Evolutionary conservation across 495 filamentous ascomycete species (phyloP), one percentile per base, ranked within the genome.

Genomic region (Podospora fimiseda): DNA sequence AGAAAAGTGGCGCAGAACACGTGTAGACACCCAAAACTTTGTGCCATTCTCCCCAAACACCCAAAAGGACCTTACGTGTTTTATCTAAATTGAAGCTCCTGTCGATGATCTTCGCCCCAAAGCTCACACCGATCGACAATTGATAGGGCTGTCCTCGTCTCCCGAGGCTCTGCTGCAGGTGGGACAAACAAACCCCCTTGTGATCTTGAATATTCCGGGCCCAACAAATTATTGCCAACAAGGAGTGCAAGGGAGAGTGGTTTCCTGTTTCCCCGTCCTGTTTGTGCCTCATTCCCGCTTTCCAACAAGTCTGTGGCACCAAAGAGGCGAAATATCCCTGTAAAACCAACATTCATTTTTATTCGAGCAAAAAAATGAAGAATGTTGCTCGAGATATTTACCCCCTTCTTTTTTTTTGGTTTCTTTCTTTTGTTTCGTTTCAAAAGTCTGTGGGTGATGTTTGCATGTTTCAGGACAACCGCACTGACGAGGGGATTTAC

Each of bases 341-440:
- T n/a, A n/a, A n/a, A n/a, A 33, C 27, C 27, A 33, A 33, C 27
- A 33, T 6, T 11, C 27, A 33, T 11, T 5, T 5, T 33, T 33
- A 6, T 33, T 33, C 27, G 6, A 33, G 27, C n/a, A n/a, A 33
- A 24, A 5, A 47, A 1, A 47, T 47, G 56, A 36, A 39, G n/a
- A n/a, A n/a, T n/a, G n/a, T n/a, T n/a, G n/a, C n/a, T n/a, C n/a
- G n/a, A n/a, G n/a, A n/a, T n/a, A n/a, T n/a, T n/a, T n/a, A n/a
- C n/a, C n/a, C n/a, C n/a, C n/a, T n/a, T n/a, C n/a, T n/a, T n/a
- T n/a, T 47, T 22, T 24, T 47, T 20, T 33, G 18, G 24, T 23
- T 30, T 16, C 13, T 33, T 16, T n/a, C 16, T 23, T 30, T 42
- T 43, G 55, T 61, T 58, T 56, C 55, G 59, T 58, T 58, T 58